Evolutionary conservation across 768 basidiomycete species (phyloP).

Genomic region (Mycena rebaudengoi): DNA sequence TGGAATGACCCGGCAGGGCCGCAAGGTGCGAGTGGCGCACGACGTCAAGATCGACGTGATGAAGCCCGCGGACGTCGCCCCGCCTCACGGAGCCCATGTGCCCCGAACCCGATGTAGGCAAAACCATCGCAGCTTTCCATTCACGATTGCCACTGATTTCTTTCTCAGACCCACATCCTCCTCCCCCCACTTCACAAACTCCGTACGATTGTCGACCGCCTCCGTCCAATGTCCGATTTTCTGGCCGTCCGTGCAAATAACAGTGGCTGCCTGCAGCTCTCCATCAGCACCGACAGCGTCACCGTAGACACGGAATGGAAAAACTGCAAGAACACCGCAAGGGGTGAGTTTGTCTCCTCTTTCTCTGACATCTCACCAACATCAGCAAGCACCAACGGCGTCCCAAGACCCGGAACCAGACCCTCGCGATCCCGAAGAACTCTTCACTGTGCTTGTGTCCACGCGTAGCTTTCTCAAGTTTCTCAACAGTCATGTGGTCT

Average conservation of each 20-base stretch:
- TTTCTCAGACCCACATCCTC: conserved; percentile 73
- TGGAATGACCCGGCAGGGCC: conserved; percentile 69
- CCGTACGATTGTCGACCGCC: conserved; percentile 80
- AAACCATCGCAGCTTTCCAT: not conserved
- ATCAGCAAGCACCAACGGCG: conserved; percentile 40
- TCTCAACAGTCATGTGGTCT: conserved; percentile 80
- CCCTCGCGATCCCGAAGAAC: conserved; percentile 59
- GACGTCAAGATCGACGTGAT: conserved; percentile 87
- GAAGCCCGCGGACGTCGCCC: conserved; percentile 75
- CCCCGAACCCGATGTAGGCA: conserved; percentile 82
- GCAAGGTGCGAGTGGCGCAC: conserved; percentile 72
- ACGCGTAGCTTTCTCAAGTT: conserved; percentile 83
- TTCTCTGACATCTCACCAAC: not conserved
- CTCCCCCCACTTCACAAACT: conserved; percentile 79
- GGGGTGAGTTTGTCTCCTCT: conserved; percentile 43
- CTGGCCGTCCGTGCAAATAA: conserved; percentile 76
- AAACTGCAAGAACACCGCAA: conserved; percentile 71
- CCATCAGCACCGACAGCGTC: conserved; percentile 76
- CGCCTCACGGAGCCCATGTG: conserved; percentile 83
- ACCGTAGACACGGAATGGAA: conserved; percentile 84
- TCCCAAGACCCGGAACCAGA: conserved; percentile 44
- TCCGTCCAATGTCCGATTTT: conserved; percentile 74
- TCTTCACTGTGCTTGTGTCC: conserved; percentile 75
- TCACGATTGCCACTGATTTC: too few species aligned
- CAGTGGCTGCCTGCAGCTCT: conserved; percentile 59